Evolutionary conservation across 225 moss, liverwort and hornwort species (phyloP), one percentile per base, ranked within the genome.

Genomic region (Sphagnum contortum): DNA sequence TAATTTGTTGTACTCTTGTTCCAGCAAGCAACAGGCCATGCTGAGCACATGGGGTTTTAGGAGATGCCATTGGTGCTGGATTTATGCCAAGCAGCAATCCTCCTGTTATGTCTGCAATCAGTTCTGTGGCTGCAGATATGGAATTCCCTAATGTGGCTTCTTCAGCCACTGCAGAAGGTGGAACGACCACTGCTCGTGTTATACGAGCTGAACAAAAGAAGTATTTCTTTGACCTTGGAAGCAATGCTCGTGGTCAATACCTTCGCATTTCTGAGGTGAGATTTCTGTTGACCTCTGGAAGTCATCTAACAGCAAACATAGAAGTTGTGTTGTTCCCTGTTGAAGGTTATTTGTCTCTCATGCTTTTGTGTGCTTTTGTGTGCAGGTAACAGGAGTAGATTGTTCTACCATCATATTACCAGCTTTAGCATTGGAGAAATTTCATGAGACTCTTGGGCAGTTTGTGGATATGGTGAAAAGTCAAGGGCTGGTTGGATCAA

Each of bases 391-490:
- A 7, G 83, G 83, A 67, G 80, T 77, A 70, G 86, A 87, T 71
- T 74, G 86, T 54, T 87, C 86, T 48, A 83, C 86, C 50, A 87
- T 87, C 64, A 87, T 87, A 58, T 66, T 87, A 64, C 86, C 86
- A 67, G 83, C 80, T 52, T 79, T 75, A 7, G 86, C 83, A 49
- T 73, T 87, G 63, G 83, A 87, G 80, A 83, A 87, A 69, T 87
- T 83, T 68, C 86, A 87, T 55, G 86, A 87, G 73, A 83, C 79
- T 7, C 77, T 87, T 60, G 86, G 86, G 57, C 86, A 87, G 56
- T 87, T 87, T 73, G 86, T 87, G 13, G 86, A 87, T 70, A 87
- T 83, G 80, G 86, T 87, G 86, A 87, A 83, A 69, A 87, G 86
- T 71, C 83, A 83, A 77, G 83, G 86, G 69, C 64, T 71, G 47